Percentiles rank a stretch among this genome's conserved stretches.
Conservation (phyloP, 495 filamentous ascomycete genomes). For the Physcia stellaris region DNA sequence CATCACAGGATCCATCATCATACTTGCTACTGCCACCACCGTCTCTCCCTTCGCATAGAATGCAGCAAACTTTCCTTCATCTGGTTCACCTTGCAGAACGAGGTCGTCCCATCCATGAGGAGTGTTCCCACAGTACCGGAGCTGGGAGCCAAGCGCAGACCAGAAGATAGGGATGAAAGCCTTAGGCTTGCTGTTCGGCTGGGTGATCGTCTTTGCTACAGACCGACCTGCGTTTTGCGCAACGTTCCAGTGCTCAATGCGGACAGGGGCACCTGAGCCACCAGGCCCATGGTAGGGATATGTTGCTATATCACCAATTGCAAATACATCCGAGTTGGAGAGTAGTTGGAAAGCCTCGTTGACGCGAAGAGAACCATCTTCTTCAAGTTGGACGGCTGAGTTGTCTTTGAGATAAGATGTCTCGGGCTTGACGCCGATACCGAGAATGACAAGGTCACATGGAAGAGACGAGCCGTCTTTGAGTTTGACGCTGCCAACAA, state of each 20-base stretch:
- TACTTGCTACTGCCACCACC: constrained; percentile 83
- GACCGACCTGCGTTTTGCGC: constrained; percentile 80
- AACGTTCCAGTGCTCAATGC: constrained; percentile 98
- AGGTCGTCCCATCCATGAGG: constrained; percentile 71
- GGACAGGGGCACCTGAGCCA: constrained; percentile 47
- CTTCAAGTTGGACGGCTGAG: constrained; percentile 47
- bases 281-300: constrained; percentile 89
- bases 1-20: constrained; percentile 85
- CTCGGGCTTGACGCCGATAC: constrained; percentile 75
- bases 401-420: constrained; percentile 77
- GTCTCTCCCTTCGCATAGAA: constrained; percentile 80
- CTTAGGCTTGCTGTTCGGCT: constrained; percentile 43
- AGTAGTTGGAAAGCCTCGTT: constrained; percentile 65
- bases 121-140: constrained; percentile 87
- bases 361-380: constrained; percentile 68
- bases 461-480: constrained; percentile 74
- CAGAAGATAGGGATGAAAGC: constrained; percentile 90
- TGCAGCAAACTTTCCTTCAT: constrained; percentile 72
- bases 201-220: constrained; percentile 60
- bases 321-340: constrained; percentile 68
- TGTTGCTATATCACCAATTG: constrained; percentile 90
- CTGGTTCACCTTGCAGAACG: constrained; percentile 59
- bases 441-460: constrained; percentile 82
- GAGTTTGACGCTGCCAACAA: constrained; percentile 69
- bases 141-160: constrained; percentile 77